Conservation (phyloP, 2,329 filamentous ascomycete genomes). For the Microsporum audouinii region DNA sequence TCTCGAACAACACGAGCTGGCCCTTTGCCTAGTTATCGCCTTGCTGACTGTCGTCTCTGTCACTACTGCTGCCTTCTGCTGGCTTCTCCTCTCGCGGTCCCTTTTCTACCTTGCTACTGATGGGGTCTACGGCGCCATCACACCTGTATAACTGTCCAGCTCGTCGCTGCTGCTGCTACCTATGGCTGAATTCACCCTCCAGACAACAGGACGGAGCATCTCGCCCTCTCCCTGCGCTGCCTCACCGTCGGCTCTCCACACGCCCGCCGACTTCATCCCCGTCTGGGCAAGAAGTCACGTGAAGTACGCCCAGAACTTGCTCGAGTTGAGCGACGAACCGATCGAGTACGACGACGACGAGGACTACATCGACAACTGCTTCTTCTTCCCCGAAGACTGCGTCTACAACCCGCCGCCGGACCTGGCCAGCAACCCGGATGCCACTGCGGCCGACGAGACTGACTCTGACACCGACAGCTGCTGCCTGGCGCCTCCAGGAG, state of each 20-base stretch:
- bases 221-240: neutral
- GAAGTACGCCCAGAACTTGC: conserved; percentile 31
- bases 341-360: conserved; percentile 36
- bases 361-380: conserved; percentile 33
- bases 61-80: neutral
- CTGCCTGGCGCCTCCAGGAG: conserved; percentile 12
- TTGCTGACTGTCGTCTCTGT: neutral
- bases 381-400: conserved; percentile 36
- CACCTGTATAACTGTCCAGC: neutral
- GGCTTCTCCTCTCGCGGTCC: neutral
- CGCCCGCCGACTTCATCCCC: conserved; percentile 20
- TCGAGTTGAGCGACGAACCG: conserved; percentile 30
- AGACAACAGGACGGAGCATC: neutral
- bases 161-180: neutral
- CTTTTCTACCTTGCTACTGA: neutral
- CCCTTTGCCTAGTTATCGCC: neutral
- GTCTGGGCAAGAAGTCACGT: conserved; percentile 30
- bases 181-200: neutral
- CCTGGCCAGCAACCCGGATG: conserved; percentile 1
- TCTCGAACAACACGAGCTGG: neutral
- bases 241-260: neutral
- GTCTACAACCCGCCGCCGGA: conserved; percentile 28
- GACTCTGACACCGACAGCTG: conserved; percentile 19
- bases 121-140: neutral
- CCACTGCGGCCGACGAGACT: conserved; percentile 17